These are phyloP conservation scores for Aspergillus phoenicis DNA, from an alignment of 2,329 filamentous ascomycete genomes.

Conservation along the genomic window DNA sequence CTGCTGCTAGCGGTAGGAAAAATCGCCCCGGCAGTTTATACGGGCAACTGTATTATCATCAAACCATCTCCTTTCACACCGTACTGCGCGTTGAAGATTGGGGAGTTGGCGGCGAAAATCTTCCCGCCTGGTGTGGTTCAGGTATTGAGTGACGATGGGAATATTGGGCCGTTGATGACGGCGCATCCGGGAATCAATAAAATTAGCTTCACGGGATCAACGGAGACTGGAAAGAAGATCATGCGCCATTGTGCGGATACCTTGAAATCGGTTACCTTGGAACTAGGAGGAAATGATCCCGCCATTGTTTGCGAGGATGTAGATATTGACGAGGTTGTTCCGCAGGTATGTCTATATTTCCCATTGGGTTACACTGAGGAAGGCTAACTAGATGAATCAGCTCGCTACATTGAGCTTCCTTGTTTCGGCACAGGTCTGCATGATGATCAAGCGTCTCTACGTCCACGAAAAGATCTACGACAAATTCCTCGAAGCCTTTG, in stretches of 20 bases:
- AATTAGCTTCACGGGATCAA: conserved; percentile 60
- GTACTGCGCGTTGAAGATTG: conserved; percentile 58
- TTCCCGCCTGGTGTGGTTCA: conserved; percentile 59
- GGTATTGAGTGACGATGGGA: conserved; percentile 54
- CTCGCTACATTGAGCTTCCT: conserved; percentile 50
- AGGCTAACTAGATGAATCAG: no score
- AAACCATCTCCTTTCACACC: conserved; percentile 53
- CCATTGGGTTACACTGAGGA: no score
- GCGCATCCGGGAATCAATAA: conserved; percentile 55
- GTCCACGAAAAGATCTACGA: conserved; percentile 61
- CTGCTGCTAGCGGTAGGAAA: conserved; percentile 49
- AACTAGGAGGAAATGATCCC: conserved; percentile 57
- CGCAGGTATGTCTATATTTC: not conserved
- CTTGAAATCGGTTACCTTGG: conserved; percentile 56
- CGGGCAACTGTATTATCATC: conserved; percentile 57
- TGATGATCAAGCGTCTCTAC: conserved; percentile 59
- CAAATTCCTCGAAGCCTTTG: conserved; percentile 50
- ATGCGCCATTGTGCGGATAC: conserved; percentile 51
- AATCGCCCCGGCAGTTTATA: conserved; percentile 50
- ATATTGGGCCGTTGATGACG: conserved; percentile 54
- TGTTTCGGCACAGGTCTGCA: conserved; percentile 57
- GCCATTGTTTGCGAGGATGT: conserved; percentile 55
- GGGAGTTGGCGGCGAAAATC: conserved; percentile 50
- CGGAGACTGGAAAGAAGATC: conserved; percentile 51
- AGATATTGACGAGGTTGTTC: conserved; percentile 46